phyloP scores from a whole-genome alignment of 176 grass and related monocot genomes.

The Phyllostachys edulis region DNA sequence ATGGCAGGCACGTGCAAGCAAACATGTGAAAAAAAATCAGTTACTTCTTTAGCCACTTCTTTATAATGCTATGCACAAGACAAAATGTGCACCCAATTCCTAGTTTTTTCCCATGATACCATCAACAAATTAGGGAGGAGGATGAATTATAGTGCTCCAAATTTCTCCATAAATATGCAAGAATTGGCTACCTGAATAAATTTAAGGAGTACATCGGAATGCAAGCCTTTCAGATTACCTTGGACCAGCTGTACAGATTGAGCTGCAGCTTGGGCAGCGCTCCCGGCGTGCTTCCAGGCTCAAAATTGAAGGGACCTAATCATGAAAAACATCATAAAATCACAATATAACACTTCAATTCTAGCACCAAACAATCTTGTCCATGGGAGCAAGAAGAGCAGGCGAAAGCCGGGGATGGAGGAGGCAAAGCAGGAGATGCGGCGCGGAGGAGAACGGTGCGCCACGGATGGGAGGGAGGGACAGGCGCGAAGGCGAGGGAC shows the following conservation, averaged over 20 bases:
- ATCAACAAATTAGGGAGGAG: neutral
- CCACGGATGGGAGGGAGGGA: too few relatives aligned
- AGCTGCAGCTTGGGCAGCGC: slow-evolving; percentile 65
- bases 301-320: slow-evolving; percentile 78
- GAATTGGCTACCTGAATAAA: neutral
- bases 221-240: slow-evolving; percentile 31
- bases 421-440: too few relatives aligned
- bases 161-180: neutral
- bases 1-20: neutral
- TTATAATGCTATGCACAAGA: neutral
- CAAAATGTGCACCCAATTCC: neutral
- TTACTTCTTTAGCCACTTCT: neutral
- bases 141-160: neutral
- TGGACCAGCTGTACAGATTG: slow-evolving; percentile 91
- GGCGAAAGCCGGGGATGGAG: too few relatives aligned
- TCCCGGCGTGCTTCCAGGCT: slow-evolving; percentile 29
- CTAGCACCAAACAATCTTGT: too few relatives aligned
- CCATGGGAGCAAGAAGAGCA: neutral
- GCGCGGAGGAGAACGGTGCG: too few relatives aligned
- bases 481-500: too few relatives aligned
- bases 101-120: neutral
- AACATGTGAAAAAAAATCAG: neutral
- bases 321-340: neutral
- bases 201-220: neutral
- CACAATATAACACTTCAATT: neutral